Evolutionary conservation across 139 green algal species (phyloP), one percentile per base, ranked within the genome.

Genomic region (Volvox reticuliferus): DNA sequence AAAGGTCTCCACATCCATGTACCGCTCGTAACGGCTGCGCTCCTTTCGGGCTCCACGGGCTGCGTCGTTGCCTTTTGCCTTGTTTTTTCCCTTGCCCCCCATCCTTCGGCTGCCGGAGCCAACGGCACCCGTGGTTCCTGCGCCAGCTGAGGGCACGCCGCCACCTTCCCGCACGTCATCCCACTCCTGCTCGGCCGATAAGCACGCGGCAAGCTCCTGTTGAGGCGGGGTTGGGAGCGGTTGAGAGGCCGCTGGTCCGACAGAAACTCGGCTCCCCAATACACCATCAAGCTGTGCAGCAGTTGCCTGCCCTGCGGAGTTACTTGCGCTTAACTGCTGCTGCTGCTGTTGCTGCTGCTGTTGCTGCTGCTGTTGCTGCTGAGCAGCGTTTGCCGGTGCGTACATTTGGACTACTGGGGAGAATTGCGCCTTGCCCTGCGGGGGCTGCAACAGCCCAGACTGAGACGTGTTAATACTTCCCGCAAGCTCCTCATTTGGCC

Each of bases 131-230:
- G 71, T 19, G 3, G n/a, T 30, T 16, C 36, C n/a, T 14, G 55
- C 35, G 33, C 69, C 69, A 1, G 68, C n/a, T 13, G 86, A n/a
- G 1, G 61, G 17, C 17, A 63, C 32, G 32, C 55, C 28, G 17
- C 3, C n/a, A 67, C 88, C 88, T 1, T 87, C 88, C n/a, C 88
- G 65, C 26, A 90, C 85, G 22, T 86, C 37, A 37, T 94, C 92
- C 92, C 93, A 96, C 67, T 94, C 92, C 33, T 93, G 88, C 79
- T 96, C 93, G n/a, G 92, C 82, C 0, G 93, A 96, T 19, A 96
- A 78, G 78, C 80, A 84, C 12, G 87, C 22, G 63, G 67, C 62
- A 9, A 92, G 55, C 28, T 86, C 84, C 28, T 90, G 83, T 32
- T 89, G 86, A 6, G 79, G 61, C 35, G 85, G 91, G 63, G 78